Conservation (phyloP, 179 eudicot genomes). For the Beta macrorhiza region DNA sequence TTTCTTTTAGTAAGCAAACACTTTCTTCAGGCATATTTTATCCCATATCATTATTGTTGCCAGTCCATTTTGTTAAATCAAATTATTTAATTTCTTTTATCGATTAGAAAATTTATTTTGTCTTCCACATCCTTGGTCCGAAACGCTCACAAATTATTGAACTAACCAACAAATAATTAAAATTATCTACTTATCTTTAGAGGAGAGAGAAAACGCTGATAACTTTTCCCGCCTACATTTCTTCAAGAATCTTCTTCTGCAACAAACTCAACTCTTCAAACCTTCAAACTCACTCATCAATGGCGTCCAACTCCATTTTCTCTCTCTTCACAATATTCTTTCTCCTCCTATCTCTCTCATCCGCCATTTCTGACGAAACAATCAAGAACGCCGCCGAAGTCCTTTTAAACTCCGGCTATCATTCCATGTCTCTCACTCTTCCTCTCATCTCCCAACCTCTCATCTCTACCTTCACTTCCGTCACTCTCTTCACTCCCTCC, state of each 20-base stretch:
- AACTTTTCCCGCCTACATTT: background rate
- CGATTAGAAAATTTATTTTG: no score
- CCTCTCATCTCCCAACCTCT: constrained; percentile 40
- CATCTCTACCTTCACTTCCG: constrained; percentile 30
- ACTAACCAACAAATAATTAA: no score
- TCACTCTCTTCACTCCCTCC: constrained; percentile 66
- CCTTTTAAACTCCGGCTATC: constrained; percentile 56
- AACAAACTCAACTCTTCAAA: background rate
- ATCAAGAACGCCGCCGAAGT: constrained; percentile 47
- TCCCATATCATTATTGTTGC: no score
- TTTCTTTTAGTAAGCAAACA: no score
- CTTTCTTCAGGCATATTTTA: no score
- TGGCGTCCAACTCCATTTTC: background rate
- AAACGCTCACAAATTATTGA: no score
- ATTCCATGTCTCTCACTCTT: constrained; percentile 61
- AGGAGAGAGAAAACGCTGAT: background rate
- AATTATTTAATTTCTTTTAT: no score
- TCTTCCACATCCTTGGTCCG: no score
- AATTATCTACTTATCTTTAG: no score
- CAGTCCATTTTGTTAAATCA: no score
- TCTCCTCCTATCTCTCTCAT: constrained; percentile 12
- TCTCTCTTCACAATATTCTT: constrained; percentile 4
- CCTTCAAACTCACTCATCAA: background rate
- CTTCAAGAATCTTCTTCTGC: background rate
- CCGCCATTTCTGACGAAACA: constrained; percentile 29